Evolutionary conservation across 257 asterid species (phyloP), one percentile per base, ranked within the genome.

Genomic region (Ehretia macrophylla): DNA sequence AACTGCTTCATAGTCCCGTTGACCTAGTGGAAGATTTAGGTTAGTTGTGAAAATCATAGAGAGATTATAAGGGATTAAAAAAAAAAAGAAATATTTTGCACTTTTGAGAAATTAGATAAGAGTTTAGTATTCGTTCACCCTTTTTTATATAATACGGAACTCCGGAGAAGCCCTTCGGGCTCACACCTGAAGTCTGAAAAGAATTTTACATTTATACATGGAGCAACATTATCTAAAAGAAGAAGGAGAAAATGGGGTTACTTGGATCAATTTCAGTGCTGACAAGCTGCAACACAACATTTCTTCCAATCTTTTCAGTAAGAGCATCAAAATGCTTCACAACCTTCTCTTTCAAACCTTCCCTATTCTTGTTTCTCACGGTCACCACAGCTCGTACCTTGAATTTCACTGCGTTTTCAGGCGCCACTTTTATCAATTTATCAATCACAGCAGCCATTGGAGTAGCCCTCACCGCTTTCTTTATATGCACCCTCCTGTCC

Each of bases 361-460:
- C 97, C 61, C 81, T 86, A 47, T 70, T 72, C 73, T 89, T 86
- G 76, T 93, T 93, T 67, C 81, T 85, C 20, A 93, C 88, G 0
- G 96, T 86, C 53, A 83, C 80, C 47, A 86, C 92, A 14, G 99
- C 94, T 74, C 97, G 77, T 0, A 86, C 99, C 71, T 82, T 86
- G 56, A 88, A 84, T 56, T 77, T 71, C 46, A 76, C 92, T 8
- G 92, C 83, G 14, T 85, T 86, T 47, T 85, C 93, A 22, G 92
- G 81, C 69, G 80, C 60, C 4, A 75, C 79, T 66, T 77, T 83
- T 38, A 85, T 83, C 84, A 87, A 69, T 55, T 74, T 86, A 76
- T 91, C 95, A 59, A 94, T 82, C 14, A 92, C 80, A 50, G 95
- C 93, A 10, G 96, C 95, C 50, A 77, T 79, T 21, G 76, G 73